Evolutionary conservation across 75 land plant genomes (phyloP).

Genomic region (Cunninghamia lanceolata): DNA sequence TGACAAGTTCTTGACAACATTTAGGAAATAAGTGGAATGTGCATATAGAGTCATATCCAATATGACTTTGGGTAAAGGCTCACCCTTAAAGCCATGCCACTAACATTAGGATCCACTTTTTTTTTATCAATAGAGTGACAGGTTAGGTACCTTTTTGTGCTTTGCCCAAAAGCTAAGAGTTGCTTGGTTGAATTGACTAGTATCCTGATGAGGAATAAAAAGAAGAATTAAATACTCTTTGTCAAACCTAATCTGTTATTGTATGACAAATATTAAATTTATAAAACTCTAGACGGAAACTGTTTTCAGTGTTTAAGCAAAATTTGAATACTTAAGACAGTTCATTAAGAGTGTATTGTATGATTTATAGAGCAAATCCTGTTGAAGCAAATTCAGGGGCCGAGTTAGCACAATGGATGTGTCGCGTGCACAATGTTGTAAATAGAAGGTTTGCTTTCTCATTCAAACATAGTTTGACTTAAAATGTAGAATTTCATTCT

Average conservation of each 20-base stretch:
- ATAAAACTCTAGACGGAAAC: not conserved
- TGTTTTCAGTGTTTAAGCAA: not conserved
- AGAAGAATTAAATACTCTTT: not conserved
- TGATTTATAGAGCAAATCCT: conserved; percentile 68
- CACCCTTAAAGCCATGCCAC: not conserved
- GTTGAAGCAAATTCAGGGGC: conserved; percentile 77
- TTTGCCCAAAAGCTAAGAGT: not conserved
- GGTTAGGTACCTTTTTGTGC: not conserved
- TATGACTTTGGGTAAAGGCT: not conserved
- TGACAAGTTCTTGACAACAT: not conserved
- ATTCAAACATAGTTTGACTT: not conserved
- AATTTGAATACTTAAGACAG: not conserved
- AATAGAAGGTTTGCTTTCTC: conserved; percentile 69
- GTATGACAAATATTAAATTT: not conserved
- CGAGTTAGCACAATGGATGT: conserved; percentile 86
- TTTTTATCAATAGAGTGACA: not conserved
- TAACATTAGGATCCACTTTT: not conserved
- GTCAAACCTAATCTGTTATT: not conserved
- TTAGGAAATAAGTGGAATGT: not conserved
- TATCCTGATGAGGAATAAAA: not conserved
- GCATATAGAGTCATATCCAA: not conserved
- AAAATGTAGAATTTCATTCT: not conserved
- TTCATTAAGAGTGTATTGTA: not conserved
- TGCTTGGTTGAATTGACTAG: not conserved
- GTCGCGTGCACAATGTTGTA: conserved; percentile 90